Base-by-base conservation (phyloP, 306 rosid species). In the Senna tora region DNA sequence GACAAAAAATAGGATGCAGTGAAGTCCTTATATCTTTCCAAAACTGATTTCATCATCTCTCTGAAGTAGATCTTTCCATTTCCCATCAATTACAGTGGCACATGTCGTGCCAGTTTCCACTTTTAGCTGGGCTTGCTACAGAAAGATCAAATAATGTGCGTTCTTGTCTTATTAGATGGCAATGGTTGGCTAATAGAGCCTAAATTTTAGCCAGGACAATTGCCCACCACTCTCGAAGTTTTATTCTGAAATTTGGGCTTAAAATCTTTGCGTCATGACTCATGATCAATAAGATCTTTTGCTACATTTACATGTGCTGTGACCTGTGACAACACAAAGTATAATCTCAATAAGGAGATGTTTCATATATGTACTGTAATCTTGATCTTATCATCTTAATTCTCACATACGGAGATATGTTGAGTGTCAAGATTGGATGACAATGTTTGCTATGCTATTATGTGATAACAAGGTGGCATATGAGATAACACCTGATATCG, bases 91-190 rank as follows among this genome's bases (percentile, higher is more conserved):
- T 60, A 10, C n/a, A 6, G 33, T 33, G 25, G 50, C 22, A 33
- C 12, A 9, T 16, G 34, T 72, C 16, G 4, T 42, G 49, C 15
- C 41, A 19, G 11, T 72, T 60, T 72, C 57, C 17, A 8, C 60
- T 1, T 30, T 60, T 73, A 5, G 77, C 62, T 73, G 63, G 41
- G 15, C 54, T 15, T 4, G 30, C 47, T 10, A n/a, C 52, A 61
- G 53, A 46, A 60, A 36, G 17, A 49, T 50, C 39, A 46, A 20
- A 49, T 34, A 73, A 15, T 60, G n/a, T 25, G n/a, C 16, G 13
- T 19, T 16, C 39, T 5, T 15, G 11, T 0, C 10, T 39, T 42
- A 0, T 36, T 62, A 10, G 53, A 62, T 61, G 62, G 32, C 50
- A 34, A 19, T 61, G 21, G 6, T 46, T 62, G 28, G 21, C 32